phyloP scores from a whole-genome alignment of 352 stramenopile species.

The Pythium volutum region DNA sequence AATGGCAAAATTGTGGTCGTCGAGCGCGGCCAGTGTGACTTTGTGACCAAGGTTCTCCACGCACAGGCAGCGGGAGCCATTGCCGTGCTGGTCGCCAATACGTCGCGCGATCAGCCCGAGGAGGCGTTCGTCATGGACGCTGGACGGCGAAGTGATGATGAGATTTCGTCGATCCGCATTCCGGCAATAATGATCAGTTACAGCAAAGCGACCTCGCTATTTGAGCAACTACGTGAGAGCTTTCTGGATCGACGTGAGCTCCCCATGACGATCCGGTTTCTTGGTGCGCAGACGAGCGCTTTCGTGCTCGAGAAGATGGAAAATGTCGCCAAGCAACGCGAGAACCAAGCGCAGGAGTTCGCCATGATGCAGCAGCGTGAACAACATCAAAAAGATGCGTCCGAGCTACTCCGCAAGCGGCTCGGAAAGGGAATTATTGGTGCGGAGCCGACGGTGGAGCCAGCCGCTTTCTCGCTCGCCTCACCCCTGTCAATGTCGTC shows the following conservation, averaged over 20 bases:
- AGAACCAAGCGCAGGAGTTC: constrained; percentile 24
- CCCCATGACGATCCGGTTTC: constrained; percentile 50
- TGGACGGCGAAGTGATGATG: constrained; percentile 29
- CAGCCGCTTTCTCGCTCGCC: not conserved
- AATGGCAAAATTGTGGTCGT: constrained; percentile 61
- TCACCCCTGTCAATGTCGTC: not conserved
- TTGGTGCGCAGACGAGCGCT: constrained; percentile 49
- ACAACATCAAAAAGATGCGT: constrained; percentile 43
- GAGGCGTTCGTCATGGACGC: constrained; percentile 76
- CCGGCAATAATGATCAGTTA: constrained; percentile 63
- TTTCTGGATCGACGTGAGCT: constrained; percentile 43
- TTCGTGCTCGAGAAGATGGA: constrained; percentile 53
- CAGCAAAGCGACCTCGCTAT: constrained; percentile 38
- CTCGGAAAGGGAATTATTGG: constrained; percentile 28
- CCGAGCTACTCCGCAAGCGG: constrained; percentile 50
- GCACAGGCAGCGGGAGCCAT: constrained; percentile 65
- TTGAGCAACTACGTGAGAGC: constrained; percentile 49
- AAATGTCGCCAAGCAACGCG: constrained; percentile 23
- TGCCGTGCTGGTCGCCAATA: constrained; percentile 67
- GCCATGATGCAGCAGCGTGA: constrained; percentile 36
- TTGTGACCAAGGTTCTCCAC: constrained; percentile 71
- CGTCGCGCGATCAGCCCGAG: constrained; percentile 21
- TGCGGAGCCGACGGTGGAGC: not conserved
- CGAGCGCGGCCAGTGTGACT: constrained; percentile 69
- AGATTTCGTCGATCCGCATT: constrained; percentile 36